These are phyloP conservation scores for Skeletonema marinoi DNA, from an alignment of 108 stramenopile species.

Conservation along the genomic window DNA sequence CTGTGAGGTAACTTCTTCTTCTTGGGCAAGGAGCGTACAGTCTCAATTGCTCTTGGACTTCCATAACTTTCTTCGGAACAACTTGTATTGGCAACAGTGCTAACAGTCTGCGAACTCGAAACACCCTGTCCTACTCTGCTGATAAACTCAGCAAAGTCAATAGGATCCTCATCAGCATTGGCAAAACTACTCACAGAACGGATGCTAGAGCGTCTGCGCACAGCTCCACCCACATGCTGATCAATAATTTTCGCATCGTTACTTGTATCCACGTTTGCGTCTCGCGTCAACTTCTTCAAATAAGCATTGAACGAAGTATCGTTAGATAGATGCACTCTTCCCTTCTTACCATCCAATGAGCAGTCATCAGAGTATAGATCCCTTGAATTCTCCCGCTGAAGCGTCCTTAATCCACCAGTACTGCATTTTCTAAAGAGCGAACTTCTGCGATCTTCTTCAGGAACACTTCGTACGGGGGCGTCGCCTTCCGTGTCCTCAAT, in stretches of 20 bases:
- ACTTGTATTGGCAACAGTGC: background rate
- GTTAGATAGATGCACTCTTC: background rate
- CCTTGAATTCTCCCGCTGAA: background rate
- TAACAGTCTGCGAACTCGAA: background rate
- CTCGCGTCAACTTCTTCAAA: background rate
- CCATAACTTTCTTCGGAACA: background rate
- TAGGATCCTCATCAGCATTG: background rate
- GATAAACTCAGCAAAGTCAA: background rate
- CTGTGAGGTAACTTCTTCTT: background rate
- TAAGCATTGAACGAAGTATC: background rate
- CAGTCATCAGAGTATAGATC: background rate
- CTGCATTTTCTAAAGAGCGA: background rate
- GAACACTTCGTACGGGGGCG: background rate
- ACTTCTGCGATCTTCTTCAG: background rate
- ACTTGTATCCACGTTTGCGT: background rate
- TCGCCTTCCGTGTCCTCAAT: background rate
- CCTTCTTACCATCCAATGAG: background rate
- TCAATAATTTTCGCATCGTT: background rate
- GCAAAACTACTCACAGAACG: background rate
- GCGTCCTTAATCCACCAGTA: background rate
- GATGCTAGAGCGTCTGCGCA: background rate
- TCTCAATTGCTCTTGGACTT: background rate
- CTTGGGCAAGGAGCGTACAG: background rate
- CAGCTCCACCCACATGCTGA: background rate
- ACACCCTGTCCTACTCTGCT: background rate